Evolutionary conservation across 257 asterid genomes (phyloP).

Genomic region (Nicotiana noctiflora): DNA sequence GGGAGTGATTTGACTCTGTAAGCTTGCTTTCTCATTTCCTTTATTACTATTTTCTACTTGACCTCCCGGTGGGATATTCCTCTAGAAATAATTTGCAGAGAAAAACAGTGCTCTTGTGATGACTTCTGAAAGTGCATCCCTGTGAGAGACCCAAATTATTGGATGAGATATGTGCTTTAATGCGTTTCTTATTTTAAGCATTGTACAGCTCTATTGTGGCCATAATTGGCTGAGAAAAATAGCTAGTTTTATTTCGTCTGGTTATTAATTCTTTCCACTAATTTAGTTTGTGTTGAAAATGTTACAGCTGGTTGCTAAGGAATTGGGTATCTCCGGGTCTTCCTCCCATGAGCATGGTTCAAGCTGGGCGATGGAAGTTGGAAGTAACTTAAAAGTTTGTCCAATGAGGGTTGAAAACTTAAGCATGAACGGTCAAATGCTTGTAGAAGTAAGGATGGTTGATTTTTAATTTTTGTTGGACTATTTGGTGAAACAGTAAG

Average conservation of each 20-base stretch:
- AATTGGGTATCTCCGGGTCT: slow-evolving; percentile 44
- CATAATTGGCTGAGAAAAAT: neutral
- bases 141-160: neutral
- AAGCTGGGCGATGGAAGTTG: slow-evolving; percentile 99
- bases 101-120: neutral
- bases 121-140: neutral
- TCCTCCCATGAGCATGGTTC: slow-evolving; percentile 75
- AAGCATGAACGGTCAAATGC: slow-evolving; percentile 76
- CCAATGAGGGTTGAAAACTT: slow-evolving; percentile 87
- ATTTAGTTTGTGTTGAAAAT: neutral
- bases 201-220: neutral
- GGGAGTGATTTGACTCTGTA: neutral
- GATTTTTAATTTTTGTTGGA: neutral
- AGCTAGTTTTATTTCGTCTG: neutral
- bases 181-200: neutral
- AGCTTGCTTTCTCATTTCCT: neutral
- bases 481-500: neutral
- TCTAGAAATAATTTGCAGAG: neutral
- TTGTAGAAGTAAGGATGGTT: slow-evolving; percentile 59
- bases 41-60: neutral
- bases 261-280: neutral
- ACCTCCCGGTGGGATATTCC: neutral
- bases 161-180: neutral
- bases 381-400: slow-evolving; percentile 61
- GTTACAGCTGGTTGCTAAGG: slow-evolving; percentile 77